These are phyloP conservation scores for Lichtheimia ornata DNA, from an alignment of 371 early-diverging fungal species.

Conservation along the genomic window DNA sequence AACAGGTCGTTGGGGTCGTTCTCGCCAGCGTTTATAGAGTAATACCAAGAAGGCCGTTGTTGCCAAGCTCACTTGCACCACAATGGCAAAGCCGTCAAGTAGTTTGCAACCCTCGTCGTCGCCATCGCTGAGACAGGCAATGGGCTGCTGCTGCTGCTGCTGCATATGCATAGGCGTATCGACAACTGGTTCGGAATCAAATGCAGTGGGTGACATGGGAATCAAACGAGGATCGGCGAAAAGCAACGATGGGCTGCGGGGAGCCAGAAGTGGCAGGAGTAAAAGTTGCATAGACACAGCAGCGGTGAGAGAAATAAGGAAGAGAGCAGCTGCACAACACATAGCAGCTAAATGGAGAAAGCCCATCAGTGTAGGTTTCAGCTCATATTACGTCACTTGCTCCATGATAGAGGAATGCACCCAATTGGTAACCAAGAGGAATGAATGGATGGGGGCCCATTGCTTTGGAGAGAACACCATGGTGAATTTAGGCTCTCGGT, in stretches of 20 bases:
- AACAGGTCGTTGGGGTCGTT: conserved; percentile 65
- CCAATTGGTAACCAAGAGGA: no score
- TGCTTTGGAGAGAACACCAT: no score
- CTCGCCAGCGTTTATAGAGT: conserved; percentile 59
- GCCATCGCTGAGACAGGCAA: conserved; percentile 1
- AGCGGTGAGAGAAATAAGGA: neutral
- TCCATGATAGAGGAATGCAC: no score
- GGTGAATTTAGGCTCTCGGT: no score
- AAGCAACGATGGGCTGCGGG: conserved; percentile 9
- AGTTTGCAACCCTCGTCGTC: conserved; percentile 55
- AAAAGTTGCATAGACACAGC: conserved; percentile 10
- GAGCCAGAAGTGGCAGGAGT: conserved; percentile 8
- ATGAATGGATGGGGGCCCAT: no score
- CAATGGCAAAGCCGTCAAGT: conserved; percentile 64
- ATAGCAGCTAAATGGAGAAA: no score
- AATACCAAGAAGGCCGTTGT: conserved; percentile 58
- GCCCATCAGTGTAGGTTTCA: no score
- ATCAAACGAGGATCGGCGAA: conserved; percentile 10
- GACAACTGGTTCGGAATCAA: neutral
- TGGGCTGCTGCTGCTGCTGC: neutral
- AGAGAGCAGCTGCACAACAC: neutral
- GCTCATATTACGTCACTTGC: no score
- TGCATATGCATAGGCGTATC: neutral
- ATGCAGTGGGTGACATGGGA: neutral
- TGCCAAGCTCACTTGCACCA: conserved; percentile 62